phyloP scores from a whole-genome alignment of 2,329 filamentous ascomycete species.

The Colletotrichum filicis region DNA sequence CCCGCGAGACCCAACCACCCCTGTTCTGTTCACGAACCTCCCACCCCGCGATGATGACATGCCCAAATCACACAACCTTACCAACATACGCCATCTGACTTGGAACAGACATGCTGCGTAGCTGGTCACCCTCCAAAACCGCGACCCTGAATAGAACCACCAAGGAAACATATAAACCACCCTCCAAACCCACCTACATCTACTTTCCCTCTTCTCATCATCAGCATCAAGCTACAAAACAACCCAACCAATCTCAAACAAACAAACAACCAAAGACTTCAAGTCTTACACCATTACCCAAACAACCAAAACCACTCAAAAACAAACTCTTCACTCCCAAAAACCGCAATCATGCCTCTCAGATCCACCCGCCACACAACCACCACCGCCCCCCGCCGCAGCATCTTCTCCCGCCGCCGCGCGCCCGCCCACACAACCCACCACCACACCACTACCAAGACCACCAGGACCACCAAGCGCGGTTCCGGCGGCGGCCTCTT shows the following conservation, averaged over 20 bases:
- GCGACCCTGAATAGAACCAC: background rate
- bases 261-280: constrained; percentile 10
- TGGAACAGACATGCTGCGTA: background rate
- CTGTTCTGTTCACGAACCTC: background rate
- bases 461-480: constrained; percentile 48
- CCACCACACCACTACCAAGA: constrained; percentile 34
- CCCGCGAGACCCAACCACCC: background rate
- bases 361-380: constrained; percentile 38
- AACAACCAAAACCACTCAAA: constrained; percentile 9
- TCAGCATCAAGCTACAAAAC: constrained; percentile 27
- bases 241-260: constrained; percentile 1
- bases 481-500: constrained; percentile 50
- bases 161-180: constrained; percentile 32
- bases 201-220: background rate
- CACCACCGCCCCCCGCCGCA: constrained; percentile 34
- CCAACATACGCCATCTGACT: background rate
- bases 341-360: constrained; percentile 46
- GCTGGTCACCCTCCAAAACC: background rate
- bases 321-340: background rate
- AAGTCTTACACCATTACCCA: background rate
- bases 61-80: background rate
- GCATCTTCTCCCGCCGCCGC: constrained; percentile 41
- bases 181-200: constrained; percentile 2
- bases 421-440: constrained; percentile 37
- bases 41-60: constrained; percentile 31